Percentiles rank a stretch among this genome's conserved stretches.
Evolutionary conservation across 176 grass and related monocot genomes (phyloP).

Genomic region (Melocanna baccifera): DNA sequence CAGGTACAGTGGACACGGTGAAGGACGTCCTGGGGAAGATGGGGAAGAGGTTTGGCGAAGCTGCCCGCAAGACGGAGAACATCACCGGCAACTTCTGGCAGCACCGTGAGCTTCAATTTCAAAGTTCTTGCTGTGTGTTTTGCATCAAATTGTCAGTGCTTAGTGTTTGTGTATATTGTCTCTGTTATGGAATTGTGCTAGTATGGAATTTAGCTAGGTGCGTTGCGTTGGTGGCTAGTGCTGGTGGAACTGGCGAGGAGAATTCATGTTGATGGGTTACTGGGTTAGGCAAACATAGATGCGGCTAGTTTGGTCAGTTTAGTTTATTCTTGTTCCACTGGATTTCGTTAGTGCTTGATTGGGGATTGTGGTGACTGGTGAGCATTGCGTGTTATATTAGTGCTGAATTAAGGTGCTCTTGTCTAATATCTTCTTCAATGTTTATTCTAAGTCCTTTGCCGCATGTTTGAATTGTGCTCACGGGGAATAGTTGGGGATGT

Average conservation of each 20-base stretch:
- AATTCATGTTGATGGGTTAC: background rate
- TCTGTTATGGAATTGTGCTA: background rate
- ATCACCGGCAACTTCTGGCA: slow-evolving; percentile 89
- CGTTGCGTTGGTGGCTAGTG: background rate
- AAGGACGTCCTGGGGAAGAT: slow-evolving; percentile 78
- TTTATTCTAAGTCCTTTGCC: background rate
- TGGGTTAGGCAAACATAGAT: background rate
- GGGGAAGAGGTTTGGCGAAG: slow-evolving; percentile 83
- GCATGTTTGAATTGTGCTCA: background rate
- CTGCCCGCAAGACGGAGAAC: slow-evolving; percentile 89
- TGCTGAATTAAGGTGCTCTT: background rate
- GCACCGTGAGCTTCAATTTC: slow-evolving; percentile 61
- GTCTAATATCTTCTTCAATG: background rate
- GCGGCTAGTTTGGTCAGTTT: background rate
- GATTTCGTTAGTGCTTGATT: background rate
- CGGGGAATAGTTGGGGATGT: background rate
- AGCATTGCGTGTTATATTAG: background rate
- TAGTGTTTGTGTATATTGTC: background rate
- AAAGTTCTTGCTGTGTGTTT: background rate
- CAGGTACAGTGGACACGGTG: slow-evolving; percentile 83
- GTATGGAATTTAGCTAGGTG: background rate
- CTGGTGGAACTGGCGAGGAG: background rate
- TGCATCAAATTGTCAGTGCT: background rate
- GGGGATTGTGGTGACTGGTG: background rate
- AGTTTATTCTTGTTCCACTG: background rate